Evolutionary conservation across 1,284 basidiomycete genomes (phyloP), one percentile per base, ranked within the genome.

Genomic region (Rhodotorula sp.): DNA sequence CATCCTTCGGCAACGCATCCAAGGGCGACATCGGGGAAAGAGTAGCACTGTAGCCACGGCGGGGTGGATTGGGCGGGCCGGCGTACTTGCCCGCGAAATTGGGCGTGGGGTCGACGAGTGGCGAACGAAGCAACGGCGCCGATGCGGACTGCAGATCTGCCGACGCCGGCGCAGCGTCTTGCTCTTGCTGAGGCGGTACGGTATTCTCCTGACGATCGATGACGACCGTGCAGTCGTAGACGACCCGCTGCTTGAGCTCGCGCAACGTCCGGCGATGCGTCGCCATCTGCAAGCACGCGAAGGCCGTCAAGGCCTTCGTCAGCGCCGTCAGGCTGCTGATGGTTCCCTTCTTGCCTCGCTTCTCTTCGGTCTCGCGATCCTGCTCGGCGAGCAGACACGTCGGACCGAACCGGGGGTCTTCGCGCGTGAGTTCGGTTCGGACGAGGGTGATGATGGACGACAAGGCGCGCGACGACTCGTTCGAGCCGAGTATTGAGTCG

Each of bases 221-320:
- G 15, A 83, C 77, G 48, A 85, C 80, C 0, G 82, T 83, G 74
- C 82, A 84, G 66, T 85, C 84, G 70, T 84, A 83, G 26, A 85
- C 68, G 31, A 84, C 81, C 61, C 80, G 80, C 79, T 84, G 79
- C 67, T 81, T 80, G 62, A 81, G 69, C 43, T 77, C 75, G 60
- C 78, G 76, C 8, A 79, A 72, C 3, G 81, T 83, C 26, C 83
- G 77, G 45, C 80, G 78, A 79, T 81, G 83, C 6, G 84, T 85
- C 23, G 83, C 83, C 23, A 80, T 82, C 26, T 75, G 73, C 2
- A 85, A 77, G 64, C 83, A 83, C 0, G 83, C 83, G 76, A 84
- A 85, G 1, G 84, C 84, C 2, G 84, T 85, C 67, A 85, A 73
- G 5, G 84, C 83, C 71, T 83, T 84, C 1, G 84, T 85, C 63